phyloP scores from a whole-genome alignment of 2,329 filamentous ascomycete species.

The Fusarium sacchari region DNA sequence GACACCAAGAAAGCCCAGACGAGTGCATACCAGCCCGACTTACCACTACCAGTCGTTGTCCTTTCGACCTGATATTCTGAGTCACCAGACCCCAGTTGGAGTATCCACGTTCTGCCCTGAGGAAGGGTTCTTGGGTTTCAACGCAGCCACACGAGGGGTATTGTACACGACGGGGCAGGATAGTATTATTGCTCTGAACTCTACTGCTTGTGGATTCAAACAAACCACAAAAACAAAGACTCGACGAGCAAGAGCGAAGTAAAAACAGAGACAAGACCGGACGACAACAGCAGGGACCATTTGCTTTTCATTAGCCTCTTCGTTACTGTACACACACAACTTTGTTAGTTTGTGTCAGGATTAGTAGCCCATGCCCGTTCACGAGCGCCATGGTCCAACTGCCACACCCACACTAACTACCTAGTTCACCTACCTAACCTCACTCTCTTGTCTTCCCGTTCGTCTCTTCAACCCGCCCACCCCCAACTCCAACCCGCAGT shows the following conservation, averaged over 20 bases:
- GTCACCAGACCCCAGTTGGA: slow-evolving; percentile 40
- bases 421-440: background rate
- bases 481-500: slow-evolving; percentile 26
- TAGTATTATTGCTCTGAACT: background rate
- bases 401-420: slow-evolving; percentile 26
- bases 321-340: slow-evolving; percentile 1
- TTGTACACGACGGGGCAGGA: background rate
- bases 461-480: slow-evolving; percentile 35
- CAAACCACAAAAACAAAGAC: slow-evolving; percentile 23
- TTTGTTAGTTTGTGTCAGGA: slow-evolving; percentile 35
- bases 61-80: slow-evolving; percentile 41
- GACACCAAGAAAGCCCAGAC: slow-evolving; percentile 9
- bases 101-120: slow-evolving; percentile 43
- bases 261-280: slow-evolving; percentile 11
- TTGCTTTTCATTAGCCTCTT: slow-evolving; percentile 27
- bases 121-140: slow-evolving; percentile 36
- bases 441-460: slow-evolving; percentile 21
- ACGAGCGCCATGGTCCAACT: slow-evolving; percentile 43
- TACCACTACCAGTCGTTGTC: slow-evolving; percentile 42
- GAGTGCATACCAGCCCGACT: slow-evolving; percentile 45
- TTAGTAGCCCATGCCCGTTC: slow-evolving; percentile 7
- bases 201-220: slow-evolving; percentile 10
- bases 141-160: slow-evolving; percentile 40
- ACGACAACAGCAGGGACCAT: slow-evolving; percentile 7
- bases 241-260: background rate